Conservation (phyloP, 1,139 yeast genomes). For the Lodderomyces theae region DNA sequence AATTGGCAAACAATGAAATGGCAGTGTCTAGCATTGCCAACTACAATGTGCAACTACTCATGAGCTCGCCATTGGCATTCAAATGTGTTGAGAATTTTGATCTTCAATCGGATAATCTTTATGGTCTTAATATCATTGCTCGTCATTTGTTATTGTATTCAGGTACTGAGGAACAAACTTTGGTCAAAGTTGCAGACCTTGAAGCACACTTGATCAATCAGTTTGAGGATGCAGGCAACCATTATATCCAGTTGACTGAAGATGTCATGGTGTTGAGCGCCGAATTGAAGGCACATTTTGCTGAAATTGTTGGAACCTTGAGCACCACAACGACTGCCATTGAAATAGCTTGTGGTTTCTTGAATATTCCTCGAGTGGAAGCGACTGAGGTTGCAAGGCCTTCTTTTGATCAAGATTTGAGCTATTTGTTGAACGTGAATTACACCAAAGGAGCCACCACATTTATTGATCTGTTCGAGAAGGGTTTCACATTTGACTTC, state of each 20-base stretch:
- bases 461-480: constrained; percentile 27
- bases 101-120: constrained; percentile 33
- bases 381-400: background rate
- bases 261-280: constrained; percentile 31
- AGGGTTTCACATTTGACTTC: constrained; percentile 30
- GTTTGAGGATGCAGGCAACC: constrained; percentile 52
- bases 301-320: background rate
- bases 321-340: constrained; percentile 19
- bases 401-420: constrained; percentile 22
- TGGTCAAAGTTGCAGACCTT: constrained; percentile 26
- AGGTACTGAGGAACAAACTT: constrained; percentile 12
- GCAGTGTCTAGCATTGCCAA: constrained; percentile 10
- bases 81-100: constrained; percentile 28
- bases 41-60: constrained; percentile 19
- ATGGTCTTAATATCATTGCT: constrained; percentile 31
- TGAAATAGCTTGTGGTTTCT: constrained; percentile 18
- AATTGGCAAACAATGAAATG: constrained; percentile 10
- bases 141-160: constrained; percentile 22
- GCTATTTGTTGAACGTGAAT: constrained; percentile 29
- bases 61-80: constrained; percentile 32
- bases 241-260: constrained; percentile 39
- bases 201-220: constrained; percentile 45
- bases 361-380: constrained; percentile 10
- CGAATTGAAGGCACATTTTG: constrained; percentile 21
- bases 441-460: constrained; percentile 26